Percentiles rank a stretch among this genome's conserved stretches.
phyloP scores from a whole-genome alignment of 2,329 filamentous ascomycete species.

The Periconia sp. region DNA sequence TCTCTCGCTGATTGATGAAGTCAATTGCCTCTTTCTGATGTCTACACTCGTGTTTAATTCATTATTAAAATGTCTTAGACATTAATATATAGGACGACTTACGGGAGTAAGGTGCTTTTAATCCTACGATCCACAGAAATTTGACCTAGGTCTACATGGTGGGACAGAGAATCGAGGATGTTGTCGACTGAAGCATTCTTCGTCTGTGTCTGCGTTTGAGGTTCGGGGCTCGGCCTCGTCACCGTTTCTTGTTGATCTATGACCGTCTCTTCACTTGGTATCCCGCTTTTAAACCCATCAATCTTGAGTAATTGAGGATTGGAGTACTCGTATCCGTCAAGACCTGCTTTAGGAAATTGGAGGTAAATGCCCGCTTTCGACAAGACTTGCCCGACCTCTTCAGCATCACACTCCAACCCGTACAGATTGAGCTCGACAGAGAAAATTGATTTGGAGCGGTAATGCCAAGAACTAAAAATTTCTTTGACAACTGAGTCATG shows the following conservation, averaged over 20 bases:
- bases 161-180: slow-evolving; percentile 2
- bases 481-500: too few species aligned
- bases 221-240: too few species aligned
- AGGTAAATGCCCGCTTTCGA: slow-evolving; percentile 8
- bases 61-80: too few species aligned
- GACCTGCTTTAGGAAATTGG: slow-evolving; percentile 7
- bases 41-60: too few species aligned
- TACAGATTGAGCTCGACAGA: slow-evolving; percentile 11
- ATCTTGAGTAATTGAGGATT: slow-evolving; percentile 17
- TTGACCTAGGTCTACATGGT: slow-evolving; percentile 1
- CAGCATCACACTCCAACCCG: slow-evolving; percentile 12
- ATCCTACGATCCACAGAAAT: slow-evolving; percentile 1
- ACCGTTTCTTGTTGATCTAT: slow-evolving; percentile 7
- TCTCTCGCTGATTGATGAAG: slow-evolving; percentile 23
- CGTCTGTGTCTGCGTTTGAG: too few species aligned
- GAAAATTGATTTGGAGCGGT: slow-evolving; percentile 7
- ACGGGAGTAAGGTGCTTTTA: neutral
- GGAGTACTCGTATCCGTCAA: slow-evolving; percentile 9
- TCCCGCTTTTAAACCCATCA: slow-evolving; percentile 8
- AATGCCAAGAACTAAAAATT: too few species aligned
- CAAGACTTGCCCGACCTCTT: slow-evolving; percentile 12
- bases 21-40: slow-evolving; percentile 25
- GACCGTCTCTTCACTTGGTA: slow-evolving; percentile 5
- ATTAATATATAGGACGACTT: too few species aligned
- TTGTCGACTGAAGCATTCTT: slow-evolving; percentile 1